Evolutionary conservation across 78 protist species (phyloP), one percentile per base, ranked within the genome.

Genomic region (Speleostelium caveatum): DNA sequence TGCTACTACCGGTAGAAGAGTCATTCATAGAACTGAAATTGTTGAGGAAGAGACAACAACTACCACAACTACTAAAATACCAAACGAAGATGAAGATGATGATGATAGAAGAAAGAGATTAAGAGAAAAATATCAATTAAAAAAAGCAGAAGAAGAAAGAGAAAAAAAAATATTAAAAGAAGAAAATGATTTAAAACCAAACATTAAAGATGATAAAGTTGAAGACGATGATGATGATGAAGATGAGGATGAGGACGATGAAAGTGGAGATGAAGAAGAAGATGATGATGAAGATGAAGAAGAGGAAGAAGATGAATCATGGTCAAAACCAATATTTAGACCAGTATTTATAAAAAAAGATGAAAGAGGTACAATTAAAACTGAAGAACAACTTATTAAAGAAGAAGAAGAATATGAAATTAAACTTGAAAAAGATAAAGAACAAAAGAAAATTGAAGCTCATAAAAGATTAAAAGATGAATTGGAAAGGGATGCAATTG

Each of bases 31-130:
- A 68, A 80, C 89, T 26, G 78, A 80, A 24, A 55, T 80, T 41
- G 33, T 63, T n/a, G 51, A 32, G 22, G 73, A 49, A 36, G 38
- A 49, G 3, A 45, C 45, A 16, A 17, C 32, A 30, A 28, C 60
- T 30, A 33, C 14, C 10, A 6, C 35, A 30, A 51, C 14, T 30
- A n/a, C n/a, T 19, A 16, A 55, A 8, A 42, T 22, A 0, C 66
- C 33, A 6, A 60, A 17, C 0, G 86, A 65, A 3, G 75, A 74
- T 28, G 76, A 87, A 0, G 86, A 73, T 22, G 83, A 75, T 49
- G 77, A 53, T 49, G 41, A 60, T 66, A 73, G 93, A 87, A 87
- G 93, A 65, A 59, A 24, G 42, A 87, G 86, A 51, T 86, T 86
- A 42, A 73, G 85, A 75, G 78, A 72, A 36, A 74, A 38, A 59